phyloP scores from a whole-genome alignment of 2,329 filamentous ascomycete genomes.

The Alternaria hordeiaustralica region DNA sequence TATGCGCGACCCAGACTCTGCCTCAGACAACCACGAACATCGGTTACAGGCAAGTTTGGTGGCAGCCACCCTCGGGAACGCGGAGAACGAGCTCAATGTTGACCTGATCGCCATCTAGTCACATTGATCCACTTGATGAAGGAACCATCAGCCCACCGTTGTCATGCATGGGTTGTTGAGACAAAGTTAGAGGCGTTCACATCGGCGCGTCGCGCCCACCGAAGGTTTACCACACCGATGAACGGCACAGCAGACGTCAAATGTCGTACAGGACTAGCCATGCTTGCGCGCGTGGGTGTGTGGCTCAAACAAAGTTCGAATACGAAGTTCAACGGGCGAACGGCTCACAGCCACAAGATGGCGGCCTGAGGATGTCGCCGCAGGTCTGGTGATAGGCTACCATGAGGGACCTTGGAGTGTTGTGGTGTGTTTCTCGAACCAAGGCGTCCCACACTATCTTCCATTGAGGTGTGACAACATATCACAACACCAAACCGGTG shows the following conservation, averaged over 20 bases:
- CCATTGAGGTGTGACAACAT: background rate
- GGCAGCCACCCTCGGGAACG: background rate
- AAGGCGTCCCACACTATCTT: background rate
- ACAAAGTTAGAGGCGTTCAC: constrained; percentile 1
- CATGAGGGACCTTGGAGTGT: background rate
- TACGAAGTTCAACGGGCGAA: constrained; percentile 3
- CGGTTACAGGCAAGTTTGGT: background rate
- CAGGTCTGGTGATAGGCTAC: background rate
- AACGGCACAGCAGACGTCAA: background rate
- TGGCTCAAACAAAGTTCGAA: constrained; percentile 2
- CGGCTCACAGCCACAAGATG: constrained; percentile 2
- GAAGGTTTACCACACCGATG: constrained; percentile 7
- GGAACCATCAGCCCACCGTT: background rate
- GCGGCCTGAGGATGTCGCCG: background rate
- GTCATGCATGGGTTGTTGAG: background rate
- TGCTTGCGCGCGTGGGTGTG: background rate
- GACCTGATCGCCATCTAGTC: background rate
- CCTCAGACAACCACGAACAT: background rate
- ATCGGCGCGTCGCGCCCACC: background rate
- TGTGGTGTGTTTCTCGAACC: background rate
- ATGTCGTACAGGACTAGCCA: constrained; percentile 9
- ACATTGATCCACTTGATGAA: background rate
- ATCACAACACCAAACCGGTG: background rate
- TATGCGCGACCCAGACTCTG: background rate
- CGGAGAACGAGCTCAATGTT: background rate